Percentiles rank a stretch among this genome's conserved stretches.
These are phyloP conservation scores for Metroxylon sagu DNA, from an alignment of 176 grass and related monocot species.

Conservation along the genomic window DNA sequence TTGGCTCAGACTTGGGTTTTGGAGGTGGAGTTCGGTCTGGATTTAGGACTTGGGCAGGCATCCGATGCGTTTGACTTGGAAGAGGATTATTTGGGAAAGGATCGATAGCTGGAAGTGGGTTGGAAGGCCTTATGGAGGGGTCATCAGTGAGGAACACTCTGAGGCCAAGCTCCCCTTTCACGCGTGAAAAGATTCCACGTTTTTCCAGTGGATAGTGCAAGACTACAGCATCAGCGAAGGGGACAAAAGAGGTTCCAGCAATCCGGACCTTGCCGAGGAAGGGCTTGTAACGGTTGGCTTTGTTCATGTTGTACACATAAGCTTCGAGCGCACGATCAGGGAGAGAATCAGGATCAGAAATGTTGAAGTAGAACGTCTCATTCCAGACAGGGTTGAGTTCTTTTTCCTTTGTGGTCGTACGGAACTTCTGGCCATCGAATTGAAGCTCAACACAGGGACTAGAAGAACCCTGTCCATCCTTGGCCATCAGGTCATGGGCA, in stretches of 20 bases:
- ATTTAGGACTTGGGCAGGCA: conserved; percentile 36
- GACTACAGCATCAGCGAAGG: conserved; percentile 36
- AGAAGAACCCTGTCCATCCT: conserved; percentile 41
- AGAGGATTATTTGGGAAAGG: conserved; percentile 39
- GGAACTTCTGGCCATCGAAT: conserved; percentile 69
- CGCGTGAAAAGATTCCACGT: conserved; percentile 46
- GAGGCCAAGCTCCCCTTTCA: conserved; percentile 67
- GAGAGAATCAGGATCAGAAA: conserved; percentile 65
- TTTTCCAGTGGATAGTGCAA: conserved; percentile 78
- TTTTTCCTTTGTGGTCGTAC: conserved; percentile 53
- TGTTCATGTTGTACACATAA: conserved; percentile 52
- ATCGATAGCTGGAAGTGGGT: conserved; percentile 33
- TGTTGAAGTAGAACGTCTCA: conserved; percentile 66
- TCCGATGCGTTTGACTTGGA: conserved; percentile 38
- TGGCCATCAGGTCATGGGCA: conserved; percentile 61
- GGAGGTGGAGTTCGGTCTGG: conserved; percentile 25
- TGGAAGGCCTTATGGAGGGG: conserved; percentile 45
- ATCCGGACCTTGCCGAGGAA: conserved; percentile 68
- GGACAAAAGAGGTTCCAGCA: conserved; percentile 56
- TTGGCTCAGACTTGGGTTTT: conserved; percentile 46
- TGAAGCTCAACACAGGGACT: conserved; percentile 70
- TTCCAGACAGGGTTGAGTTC: conserved; percentile 78
- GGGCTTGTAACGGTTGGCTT: conserved; percentile 33
- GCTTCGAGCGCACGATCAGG: conserved; percentile 49
- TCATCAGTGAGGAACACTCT: conserved; percentile 87